Base-by-base conservation (phyloP, 352 stramenopile species). In the Phytophthora niederhauseri region DNA sequence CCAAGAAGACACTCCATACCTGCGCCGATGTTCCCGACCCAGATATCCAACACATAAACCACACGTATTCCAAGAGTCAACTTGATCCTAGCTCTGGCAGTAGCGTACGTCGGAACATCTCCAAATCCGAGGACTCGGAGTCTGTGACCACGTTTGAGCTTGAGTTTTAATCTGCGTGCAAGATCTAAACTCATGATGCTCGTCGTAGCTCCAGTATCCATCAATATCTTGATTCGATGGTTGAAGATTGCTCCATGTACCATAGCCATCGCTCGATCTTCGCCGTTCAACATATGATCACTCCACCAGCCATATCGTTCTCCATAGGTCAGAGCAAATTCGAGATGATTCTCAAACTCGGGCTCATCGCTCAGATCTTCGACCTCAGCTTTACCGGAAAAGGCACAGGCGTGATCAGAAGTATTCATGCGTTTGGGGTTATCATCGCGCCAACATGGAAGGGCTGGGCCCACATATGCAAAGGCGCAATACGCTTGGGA, bases 171-270 rank as follows among this genome's bases (percentile, higher is more conserved):
- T n/a, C 54, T 66, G 52, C 71, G 66, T 31, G 71, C 66, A 57
- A 78, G 50, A 11, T 70, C 63, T 12, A 72, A 30, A 15, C 71
- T 75, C 8, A 78, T 19, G 9, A 75, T 78, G 36, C 66, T 72
- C 15, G 54, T 70, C 0, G 61, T 63, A 12, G 71, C 66, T 17
- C 65, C 70, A 0, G 70, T 62, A 41, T 77, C 60, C 5, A 77
- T 53, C 2, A 77, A 19, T 9, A 70, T 63, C 6, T 7, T n/a
- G 1, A 24, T 8, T 9, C 65, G 59, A 15, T 49, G 41, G 11
- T 77, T 41, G 3, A 41, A 41, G 11, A 41, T 41, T 17, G 34
- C 34, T 41, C 34, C 34, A 41, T 41, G 34, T 41, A 41, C 34
- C 34, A 41, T 41, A 2, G 50, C 38, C 38, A 48, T 59, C 14